Conservation (phyloP, 169 alveolate genomes). For the Eimeria acervulina region DNA sequence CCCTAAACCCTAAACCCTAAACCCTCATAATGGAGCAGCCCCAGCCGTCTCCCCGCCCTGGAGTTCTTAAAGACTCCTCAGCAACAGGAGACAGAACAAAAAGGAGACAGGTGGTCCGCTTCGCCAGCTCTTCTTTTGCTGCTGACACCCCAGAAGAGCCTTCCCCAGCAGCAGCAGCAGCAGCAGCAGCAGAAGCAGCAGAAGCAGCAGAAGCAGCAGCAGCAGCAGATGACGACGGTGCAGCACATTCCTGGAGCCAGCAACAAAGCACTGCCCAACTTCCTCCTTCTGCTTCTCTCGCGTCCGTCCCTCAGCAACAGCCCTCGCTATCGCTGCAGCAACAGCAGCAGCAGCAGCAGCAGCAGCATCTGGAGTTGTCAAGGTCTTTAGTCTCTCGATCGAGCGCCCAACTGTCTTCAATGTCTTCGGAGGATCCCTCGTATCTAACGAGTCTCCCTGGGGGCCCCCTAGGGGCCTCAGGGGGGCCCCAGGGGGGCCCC, state of each 20-base stretch:
- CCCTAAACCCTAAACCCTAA: slow-evolving; percentile 15
- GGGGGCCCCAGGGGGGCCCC: background rate
- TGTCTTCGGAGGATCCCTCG: background rate
- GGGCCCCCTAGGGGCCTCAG: no score
- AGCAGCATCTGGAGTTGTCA: background rate
- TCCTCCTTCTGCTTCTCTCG: background rate
- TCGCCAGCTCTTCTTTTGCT: background rate
- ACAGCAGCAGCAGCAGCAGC: slow-evolving; percentile 43
- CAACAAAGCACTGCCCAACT: background rate
- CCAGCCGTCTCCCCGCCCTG: slow-evolving; percentile 5
- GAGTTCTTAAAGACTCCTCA: background rate
- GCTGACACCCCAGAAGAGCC: background rate
- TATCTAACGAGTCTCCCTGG: background rate
- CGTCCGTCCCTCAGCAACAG: background rate
- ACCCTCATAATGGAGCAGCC: background rate
- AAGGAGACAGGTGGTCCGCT: background rate
- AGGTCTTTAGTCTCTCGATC: background rate
- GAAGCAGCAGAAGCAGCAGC: background rate
- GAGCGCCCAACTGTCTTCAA: background rate
- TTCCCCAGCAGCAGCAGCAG: background rate
- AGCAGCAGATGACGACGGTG: background rate
- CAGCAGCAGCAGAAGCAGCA: slow-evolving; percentile 36
- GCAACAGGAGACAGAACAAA: background rate
- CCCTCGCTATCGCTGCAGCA: background rate
- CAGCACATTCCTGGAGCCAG: background rate